These are phyloP conservation scores for Bacidia rubella DNA, from an alignment of 495 filamentous ascomycete genomes.

Conservation along the genomic window DNA sequence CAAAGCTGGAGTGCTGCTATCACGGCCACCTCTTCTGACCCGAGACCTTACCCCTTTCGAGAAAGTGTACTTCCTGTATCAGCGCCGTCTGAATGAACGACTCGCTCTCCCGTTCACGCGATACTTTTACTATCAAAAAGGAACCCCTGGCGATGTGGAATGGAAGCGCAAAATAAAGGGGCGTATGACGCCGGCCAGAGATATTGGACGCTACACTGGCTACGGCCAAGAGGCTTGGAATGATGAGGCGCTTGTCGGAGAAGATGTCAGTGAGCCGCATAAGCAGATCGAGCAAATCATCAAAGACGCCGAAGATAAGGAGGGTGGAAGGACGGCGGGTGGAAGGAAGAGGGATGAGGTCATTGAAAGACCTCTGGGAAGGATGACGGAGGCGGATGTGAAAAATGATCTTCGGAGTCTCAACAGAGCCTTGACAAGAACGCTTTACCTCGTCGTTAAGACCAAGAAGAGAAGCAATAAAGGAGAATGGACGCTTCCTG, in stretches of 20 bases:
- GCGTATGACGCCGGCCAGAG: conserved; percentile 60
- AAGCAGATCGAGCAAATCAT: conserved; percentile 53
- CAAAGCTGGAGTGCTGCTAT: conserved; percentile 70
- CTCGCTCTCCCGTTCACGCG: conserved; percentile 76
- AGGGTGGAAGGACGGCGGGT: conserved; percentile 47
- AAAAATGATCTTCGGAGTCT: conserved; percentile 60
- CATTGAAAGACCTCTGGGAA: conserved; percentile 55
- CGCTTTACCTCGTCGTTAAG: conserved; percentile 76
- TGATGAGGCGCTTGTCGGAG: conserved; percentile 75
- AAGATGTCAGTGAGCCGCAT: conserved; percentile 43
- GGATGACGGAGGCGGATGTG: conserved; percentile 70
- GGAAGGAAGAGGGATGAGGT: conserved; percentile 48
- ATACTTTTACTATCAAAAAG: conserved; percentile 92
- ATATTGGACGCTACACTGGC: conserved; percentile 76
- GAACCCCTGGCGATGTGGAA: conserved; percentile 69
- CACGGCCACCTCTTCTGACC: conserved; percentile 77
- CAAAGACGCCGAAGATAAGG: conserved; percentile 56
- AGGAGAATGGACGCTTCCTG: conserved; percentile 71
- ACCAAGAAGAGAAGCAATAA: conserved; percentile 11
- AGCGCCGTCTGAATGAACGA: conserved; percentile 91
- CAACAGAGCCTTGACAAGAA: conserved; percentile 60
- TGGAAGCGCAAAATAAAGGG: conserved; percentile 78
- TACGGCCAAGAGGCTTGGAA: conserved; percentile 75
- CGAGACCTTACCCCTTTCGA: conserved; percentile 76
- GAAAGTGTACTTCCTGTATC: conserved; percentile 87